phyloP scores from a whole-genome alignment of 1,284 basidiomycete species.

The Vanrija pseudolonga region DNA sequence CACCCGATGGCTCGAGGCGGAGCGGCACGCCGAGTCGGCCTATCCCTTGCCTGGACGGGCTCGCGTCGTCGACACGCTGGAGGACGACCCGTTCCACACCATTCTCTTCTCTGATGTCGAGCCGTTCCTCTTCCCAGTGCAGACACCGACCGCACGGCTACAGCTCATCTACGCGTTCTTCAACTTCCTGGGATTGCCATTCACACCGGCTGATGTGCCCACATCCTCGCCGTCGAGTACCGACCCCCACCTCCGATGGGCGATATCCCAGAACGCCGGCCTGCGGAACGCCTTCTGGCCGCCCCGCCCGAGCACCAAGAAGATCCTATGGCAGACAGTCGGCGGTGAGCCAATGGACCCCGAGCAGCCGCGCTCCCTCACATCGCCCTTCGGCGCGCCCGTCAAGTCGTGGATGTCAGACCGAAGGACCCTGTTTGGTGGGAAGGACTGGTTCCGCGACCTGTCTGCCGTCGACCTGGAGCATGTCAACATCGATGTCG shows the following conservation, averaged over 20 bases:
- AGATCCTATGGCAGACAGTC: constrained; percentile 39
- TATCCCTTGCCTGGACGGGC: constrained; percentile 59
- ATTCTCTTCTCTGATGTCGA: constrained; percentile 77
- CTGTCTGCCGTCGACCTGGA: constrained; percentile 31
- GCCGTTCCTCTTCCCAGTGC: constrained; percentile 62
- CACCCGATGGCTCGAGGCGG: constrained; percentile 63
- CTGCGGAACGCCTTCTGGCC: constrained; percentile 40
- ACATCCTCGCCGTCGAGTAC: constrained; percentile 42
- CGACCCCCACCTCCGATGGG: constrained; percentile 47
- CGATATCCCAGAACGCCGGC: constrained; percentile 14
- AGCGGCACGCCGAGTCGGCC: constrained; percentile 55
- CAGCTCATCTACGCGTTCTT: constrained; percentile 73
- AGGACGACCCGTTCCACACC: constrained; percentile 65
- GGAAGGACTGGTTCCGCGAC: constrained; percentile 43
- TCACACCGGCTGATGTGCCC: constrained; percentile 47
- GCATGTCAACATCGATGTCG: constrained; percentile 31
- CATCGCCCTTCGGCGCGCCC: constrained; percentile 28
- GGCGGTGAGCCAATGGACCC: constrained; percentile 49
- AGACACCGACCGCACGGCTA: constrained; percentile 55
- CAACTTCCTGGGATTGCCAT: constrained; percentile 66
- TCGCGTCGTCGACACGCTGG: constrained; percentile 53
- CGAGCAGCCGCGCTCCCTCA: constrained; percentile 21
- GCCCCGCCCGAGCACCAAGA: neutral
- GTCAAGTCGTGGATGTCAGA: constrained; percentile 36
- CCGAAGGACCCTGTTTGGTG: constrained; percentile 23